phyloP scores from a whole-genome alignment of 306 rosid genomes.

The Styphnolobium japonicum region DNA sequence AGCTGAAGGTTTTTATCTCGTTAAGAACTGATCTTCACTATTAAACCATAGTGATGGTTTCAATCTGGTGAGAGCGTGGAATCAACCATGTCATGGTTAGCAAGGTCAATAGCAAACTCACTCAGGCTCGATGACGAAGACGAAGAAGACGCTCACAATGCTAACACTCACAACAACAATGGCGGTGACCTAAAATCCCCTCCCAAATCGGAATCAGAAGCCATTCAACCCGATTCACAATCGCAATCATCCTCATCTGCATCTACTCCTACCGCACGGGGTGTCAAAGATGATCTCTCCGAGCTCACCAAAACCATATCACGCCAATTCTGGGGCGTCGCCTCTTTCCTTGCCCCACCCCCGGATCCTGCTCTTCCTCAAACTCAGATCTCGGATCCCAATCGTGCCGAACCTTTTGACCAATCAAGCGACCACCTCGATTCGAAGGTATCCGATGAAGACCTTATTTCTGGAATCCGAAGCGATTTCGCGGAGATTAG shows the following conservation, averaged over 20 bases:
- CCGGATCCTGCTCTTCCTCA: constrained; percentile 44
- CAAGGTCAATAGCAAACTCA: constrained; percentile 81
- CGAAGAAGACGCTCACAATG: neutral
- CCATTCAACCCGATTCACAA: constrained; percentile 32
- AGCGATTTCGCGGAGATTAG: constrained; percentile 87
- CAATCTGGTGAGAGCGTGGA: constrained; percentile 11
- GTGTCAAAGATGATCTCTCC: constrained; percentile 83
- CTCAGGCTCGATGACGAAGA: constrained; percentile 69
- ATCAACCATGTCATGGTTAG: constrained; percentile 73
- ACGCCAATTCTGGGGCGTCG: constrained; percentile 88
- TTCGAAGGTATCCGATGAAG: constrained; percentile 49
- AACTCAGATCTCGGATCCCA: constrained; percentile 28
- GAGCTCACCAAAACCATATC: constrained; percentile 67
- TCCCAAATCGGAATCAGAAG: constrained; percentile 18
- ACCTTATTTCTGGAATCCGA: constrained; percentile 79
- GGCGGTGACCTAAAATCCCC: constrained; percentile 34
- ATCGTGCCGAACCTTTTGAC: constrained; percentile 10
- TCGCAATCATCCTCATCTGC: constrained; percentile 38
- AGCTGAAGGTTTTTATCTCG: constrained; percentile 11
- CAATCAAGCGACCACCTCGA: neutral
- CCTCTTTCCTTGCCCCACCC: constrained; percentile 85
- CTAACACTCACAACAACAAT: neutral
- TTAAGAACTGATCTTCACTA: neutral
- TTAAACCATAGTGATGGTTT: constrained; percentile 17
- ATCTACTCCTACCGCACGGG: constrained; percentile 53